Conservation (phyloP, 2,329 filamentous ascomycete species). For the Apiospora aurea region DNA sequence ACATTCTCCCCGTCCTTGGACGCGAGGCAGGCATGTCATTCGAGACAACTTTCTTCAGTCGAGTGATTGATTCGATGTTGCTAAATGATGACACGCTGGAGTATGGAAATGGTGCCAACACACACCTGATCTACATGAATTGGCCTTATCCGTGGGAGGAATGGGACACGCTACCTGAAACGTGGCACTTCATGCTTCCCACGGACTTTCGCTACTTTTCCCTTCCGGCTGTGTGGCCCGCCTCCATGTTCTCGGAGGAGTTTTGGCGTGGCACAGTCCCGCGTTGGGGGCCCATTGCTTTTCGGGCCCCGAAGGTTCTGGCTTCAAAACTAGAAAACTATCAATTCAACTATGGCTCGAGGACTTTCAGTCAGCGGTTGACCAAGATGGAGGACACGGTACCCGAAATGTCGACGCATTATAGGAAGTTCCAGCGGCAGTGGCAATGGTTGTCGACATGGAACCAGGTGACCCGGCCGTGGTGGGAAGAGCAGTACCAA, state of each 20-base stretch:
- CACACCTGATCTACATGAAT: neutral
- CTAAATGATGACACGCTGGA: neutral
- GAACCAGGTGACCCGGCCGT: conserved; percentile 13
- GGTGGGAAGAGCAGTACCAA: conserved; percentile 24
- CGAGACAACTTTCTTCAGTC: neutral
- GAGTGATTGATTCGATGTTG: neutral
- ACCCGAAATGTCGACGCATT: neutral
- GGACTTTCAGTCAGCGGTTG: neutral
- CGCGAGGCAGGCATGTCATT: neutral
- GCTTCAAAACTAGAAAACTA: neutral
- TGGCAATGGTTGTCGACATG: neutral
- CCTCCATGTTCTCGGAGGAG: conserved; percentile 1
- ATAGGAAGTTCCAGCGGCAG: neutral
- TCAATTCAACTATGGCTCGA: neutral
- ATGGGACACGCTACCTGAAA: neutral
- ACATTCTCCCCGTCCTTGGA: neutral
- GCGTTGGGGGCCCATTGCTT: neutral
- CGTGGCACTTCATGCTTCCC: neutral
- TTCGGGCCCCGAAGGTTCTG: neutral
- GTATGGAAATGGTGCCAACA: neutral
- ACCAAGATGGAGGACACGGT: neutral
- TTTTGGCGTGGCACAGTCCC: conserved; percentile 21
- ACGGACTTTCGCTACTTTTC: neutral
- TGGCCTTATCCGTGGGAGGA: neutral
- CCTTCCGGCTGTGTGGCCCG: conserved; percentile 9